Conservation (phyloP, 495 filamentous ascomycete species). For the Friedmanniomyces endolithicus region DNA sequence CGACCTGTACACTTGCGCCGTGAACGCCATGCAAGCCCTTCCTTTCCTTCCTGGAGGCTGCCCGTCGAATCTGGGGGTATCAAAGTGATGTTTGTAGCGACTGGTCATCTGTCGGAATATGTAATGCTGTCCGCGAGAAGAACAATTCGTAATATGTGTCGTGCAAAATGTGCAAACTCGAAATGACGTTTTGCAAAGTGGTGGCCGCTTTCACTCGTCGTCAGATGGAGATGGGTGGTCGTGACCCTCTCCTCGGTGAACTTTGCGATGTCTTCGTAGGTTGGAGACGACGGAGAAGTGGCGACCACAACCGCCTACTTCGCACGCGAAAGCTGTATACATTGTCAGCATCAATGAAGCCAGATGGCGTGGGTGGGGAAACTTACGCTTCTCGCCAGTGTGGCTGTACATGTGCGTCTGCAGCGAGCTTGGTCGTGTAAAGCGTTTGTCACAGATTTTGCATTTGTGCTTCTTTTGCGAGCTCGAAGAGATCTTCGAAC, state of each 20-base stretch:
- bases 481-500: constrained; percentile 88
- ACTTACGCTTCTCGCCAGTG: constrained; percentile 97
- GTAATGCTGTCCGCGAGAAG: no score
- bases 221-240: constrained; percentile 35
- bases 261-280: constrained; percentile 85
- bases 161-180: no score
- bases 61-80: no score
- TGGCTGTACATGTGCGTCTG: constrained; percentile 99
- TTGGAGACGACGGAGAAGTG: constrained; percentile 98
- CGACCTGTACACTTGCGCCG: no score
- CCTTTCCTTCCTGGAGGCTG: no score
- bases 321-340: constrained; percentile 73
- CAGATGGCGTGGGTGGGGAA: background rate
- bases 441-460: constrained; percentile 98
- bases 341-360: constrained; percentile 29
- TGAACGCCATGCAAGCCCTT: no score
- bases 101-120: no score
- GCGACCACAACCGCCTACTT: constrained; percentile 88
- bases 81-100: no score
- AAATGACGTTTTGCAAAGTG: background rate
- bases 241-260: constrained; percentile 70
- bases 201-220: constrained; percentile 8
- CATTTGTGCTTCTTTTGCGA: constrained; percentile 99
- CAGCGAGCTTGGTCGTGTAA: constrained; percentile 88
- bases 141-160: no score